These are phyloP conservation scores for Hyphopichia homilentoma DNA, from an alignment of 805 yeast species.

Conservation along the genomic window DNA sequence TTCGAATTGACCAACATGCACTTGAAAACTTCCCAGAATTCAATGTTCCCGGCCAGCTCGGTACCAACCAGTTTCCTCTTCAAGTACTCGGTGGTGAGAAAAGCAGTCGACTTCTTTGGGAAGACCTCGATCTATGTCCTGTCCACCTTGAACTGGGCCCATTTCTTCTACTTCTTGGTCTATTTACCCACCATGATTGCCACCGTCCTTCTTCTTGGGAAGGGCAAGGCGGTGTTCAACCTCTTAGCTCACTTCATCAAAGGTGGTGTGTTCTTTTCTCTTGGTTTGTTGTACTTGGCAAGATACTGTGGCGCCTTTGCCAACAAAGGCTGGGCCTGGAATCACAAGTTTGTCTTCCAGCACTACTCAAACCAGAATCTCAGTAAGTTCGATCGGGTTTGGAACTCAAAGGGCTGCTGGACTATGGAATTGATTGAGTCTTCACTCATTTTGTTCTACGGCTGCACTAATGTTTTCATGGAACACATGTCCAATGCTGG, in stretches of 20 bases:
- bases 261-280: slow-evolving; percentile 80
- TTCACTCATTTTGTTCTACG: slow-evolving; percentile 79
- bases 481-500: slow-evolving; percentile 73
- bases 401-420: slow-evolving; percentile 46
- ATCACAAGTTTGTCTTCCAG: slow-evolving; percentile 28
- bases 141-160: slow-evolving; percentile 56
- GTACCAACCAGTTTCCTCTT: not conserved
- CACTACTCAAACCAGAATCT: slow-evolving; percentile 20
- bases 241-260: slow-evolving; percentile 92
- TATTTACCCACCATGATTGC: slow-evolving; percentile 62
- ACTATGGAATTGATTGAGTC: slow-evolving; percentile 88
- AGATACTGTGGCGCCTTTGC: slow-evolving; percentile 83
- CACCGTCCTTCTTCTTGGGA: slow-evolving; percentile 66
- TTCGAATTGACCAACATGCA: slow-evolving; percentile 21
- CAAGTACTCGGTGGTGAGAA: not conserved
- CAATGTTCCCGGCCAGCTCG: slow-evolving; percentile 7
- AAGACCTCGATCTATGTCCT: slow-evolving; percentile 28
- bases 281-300: slow-evolving; percentile 78
- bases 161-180: slow-evolving; percentile 56
- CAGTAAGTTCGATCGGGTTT: slow-evolving; percentile 25
- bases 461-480: slow-evolving; percentile 82
- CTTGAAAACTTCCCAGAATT: slow-evolving; percentile 9
- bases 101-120: slow-evolving; percentile 30
- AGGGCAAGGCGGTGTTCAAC: slow-evolving; percentile 66
- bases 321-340: slow-evolving; percentile 90